Evolutionary conservation across 768 basidiomycete species (phyloP), one percentile per base, ranked within the genome.

Genomic region (Cystobasidium tubakii): DNA sequence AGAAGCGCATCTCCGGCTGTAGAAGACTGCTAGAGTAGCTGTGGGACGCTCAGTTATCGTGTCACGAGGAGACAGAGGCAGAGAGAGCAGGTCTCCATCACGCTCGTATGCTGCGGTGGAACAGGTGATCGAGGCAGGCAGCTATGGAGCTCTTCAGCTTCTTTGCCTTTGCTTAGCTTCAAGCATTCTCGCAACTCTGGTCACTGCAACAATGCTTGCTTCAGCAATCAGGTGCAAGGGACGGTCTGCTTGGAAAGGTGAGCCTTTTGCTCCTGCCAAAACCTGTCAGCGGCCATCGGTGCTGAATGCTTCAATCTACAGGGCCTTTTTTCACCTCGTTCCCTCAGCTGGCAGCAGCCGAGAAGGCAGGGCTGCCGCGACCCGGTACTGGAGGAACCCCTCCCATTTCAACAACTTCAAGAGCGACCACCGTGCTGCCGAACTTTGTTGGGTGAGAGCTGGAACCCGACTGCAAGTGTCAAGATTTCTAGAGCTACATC

Each of bases 311-410:
- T n/a, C 25, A 39, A 17, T 43, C 29, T 21, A n/a, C 77, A 98
- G 95, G 94, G 3, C 95, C 95, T 15, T 96, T 88, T 82, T 98
- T 98, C 79, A 89, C 93, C 64, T 87, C 92, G 23, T 97, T 97
- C 82, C 90, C 92, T 1, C 90, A 90, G 78, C 84, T 98, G 73
- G 85, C 87, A 34, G 87, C 93, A 50, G 89, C 94, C 1, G 83
- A 91, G 71, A 83, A 87, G 74, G 88, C 88, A 39, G 69, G 69
- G 7, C 27, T 55, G 7, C 69, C 69, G 17, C 55, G 21, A 36
- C 69, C 69, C n/a, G 69, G 69, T 13, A 71, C 69, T 6, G 69
- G 53, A 25, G 69, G 69, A 81, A 90, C 90, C 81, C 84, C 86
- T n/a, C 87, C 92, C 0, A 92, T 99, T 79, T 86, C 86, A 78